Percentiles rank a stretch among this genome's conserved stretches.
Conservation (phyloP, 768 basidiomycete species). For the Sistotremastrum niveocremeum region DNA sequence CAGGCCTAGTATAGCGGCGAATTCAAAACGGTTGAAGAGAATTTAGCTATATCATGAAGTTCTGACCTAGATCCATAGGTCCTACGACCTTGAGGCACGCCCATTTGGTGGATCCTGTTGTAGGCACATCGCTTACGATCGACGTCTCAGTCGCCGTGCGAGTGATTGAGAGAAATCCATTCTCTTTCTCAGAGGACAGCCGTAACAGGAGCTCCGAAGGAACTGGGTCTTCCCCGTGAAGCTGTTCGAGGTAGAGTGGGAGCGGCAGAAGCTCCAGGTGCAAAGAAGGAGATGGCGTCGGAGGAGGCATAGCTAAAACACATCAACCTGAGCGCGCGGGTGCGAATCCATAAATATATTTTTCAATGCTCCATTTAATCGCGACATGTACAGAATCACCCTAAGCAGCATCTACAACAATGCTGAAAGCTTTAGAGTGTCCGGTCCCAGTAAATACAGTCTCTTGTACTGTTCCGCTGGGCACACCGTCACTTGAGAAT, state of each 20-base stretch:
- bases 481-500: slow-evolving; percentile 36
- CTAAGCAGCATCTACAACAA: slow-evolving; percentile 14
- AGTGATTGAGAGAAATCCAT: slow-evolving; percentile 40
- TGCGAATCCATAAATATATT: background rate
- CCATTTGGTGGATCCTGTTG: slow-evolving; percentile 31
- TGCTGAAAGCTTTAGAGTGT: slow-evolving; percentile 14
- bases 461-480: slow-evolving; percentile 33
- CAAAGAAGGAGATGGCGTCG: slow-evolving; percentile 31
- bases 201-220: slow-evolving; percentile 14
- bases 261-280: slow-evolving; percentile 31
- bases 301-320: slow-evolving; percentile 25
- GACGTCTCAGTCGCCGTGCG: slow-evolving; percentile 49
- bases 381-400: background rate
- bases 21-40: background rate
- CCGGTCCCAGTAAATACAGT: slow-evolving; percentile 19
- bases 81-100: slow-evolving; percentile 48
- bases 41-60: background rate
- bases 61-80: slow-evolving; percentile 50
- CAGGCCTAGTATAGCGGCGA: slow-evolving; percentile 23
- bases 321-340: background rate
- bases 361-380: background rate
- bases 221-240: slow-evolving; percentile 22
- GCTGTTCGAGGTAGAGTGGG: slow-evolving; percentile 33
- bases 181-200: slow-evolving; percentile 17
- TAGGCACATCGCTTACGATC: slow-evolving; percentile 31